Evolutionary conservation across 768 basidiomycete species (phyloP).

Genomic region (Trametes coccinea): DNA sequence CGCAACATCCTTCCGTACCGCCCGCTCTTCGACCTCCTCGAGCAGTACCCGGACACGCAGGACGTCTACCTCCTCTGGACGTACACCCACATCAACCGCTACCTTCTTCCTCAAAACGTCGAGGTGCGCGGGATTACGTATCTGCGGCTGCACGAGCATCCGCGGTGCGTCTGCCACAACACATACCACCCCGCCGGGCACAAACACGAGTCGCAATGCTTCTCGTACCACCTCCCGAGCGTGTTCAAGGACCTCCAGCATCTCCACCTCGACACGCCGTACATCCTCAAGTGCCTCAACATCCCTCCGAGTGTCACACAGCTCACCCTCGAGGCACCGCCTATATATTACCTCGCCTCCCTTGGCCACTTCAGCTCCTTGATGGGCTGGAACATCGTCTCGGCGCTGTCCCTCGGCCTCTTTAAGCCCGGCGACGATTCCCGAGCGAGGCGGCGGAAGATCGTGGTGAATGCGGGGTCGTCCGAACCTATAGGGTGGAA

Average conservation of each 20-base stretch:
- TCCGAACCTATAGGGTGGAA: constrained; percentile 8
- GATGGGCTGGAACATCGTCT: constrained; percentile 20
- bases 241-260: constrained; percentile 16
- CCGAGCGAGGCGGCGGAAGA: constrained; percentile 4
- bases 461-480: constrained; percentile 14
- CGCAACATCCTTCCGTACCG: constrained; percentile 3
- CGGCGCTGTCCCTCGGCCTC: constrained; percentile 8
- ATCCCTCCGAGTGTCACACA: neutral
- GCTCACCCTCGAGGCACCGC: constrained; percentile 17
- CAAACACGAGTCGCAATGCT: constrained; percentile 11
- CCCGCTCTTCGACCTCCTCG: constrained; percentile 13
- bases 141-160: constrained; percentile 15
- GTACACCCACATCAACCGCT: constrained; percentile 16
- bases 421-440: neutral
- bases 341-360: constrained; percentile 1
- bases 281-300: constrained; percentile 9
- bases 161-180: constrained; percentile 16
- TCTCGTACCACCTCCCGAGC: constrained; percentile 16
- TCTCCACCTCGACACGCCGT: constrained; percentile 18
- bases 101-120: constrained; percentile 1
- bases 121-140: constrained; percentile 11
- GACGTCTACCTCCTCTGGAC: constrained; percentile 12
- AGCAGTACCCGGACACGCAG: constrained; percentile 2
- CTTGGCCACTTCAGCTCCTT: constrained; percentile 14
- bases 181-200: neutral